A percentile compares a stretch with the other conserved stretches of the same genome.
These are phyloP conservation scores for Paramecium bursaria DNA, from an alignment of 73 alveolate genomes.

Conservation along the genomic window DNA sequence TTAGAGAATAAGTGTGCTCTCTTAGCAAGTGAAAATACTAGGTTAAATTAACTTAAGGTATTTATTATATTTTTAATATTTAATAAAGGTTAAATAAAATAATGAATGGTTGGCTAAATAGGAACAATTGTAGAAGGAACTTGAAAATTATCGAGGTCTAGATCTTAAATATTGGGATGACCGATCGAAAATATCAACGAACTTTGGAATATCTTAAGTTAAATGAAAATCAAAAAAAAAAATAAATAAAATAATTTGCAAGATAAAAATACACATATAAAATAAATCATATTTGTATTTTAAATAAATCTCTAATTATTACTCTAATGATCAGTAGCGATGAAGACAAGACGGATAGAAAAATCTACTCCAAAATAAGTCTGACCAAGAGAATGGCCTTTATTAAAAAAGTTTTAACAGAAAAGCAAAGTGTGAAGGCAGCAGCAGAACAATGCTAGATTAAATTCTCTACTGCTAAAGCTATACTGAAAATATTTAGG, in stretches of 20 bases:
- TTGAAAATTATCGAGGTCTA: slow-evolving; percentile 23
- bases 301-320: no score
- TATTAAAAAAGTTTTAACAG: slow-evolving; percentile 3
- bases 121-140: slow-evolving; percentile 15
- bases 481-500: slow-evolving; percentile 57
- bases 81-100: slow-evolving; percentile 11
- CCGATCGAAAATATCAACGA: slow-evolving; percentile 20
- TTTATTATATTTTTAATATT: neutral
- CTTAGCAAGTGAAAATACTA: slow-evolving; percentile 23
- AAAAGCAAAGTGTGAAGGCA: slow-evolving; percentile 11
- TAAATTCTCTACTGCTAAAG: slow-evolving; percentile 71
- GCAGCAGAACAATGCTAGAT: slow-evolving; percentile 68
- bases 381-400: slow-evolving; percentile 3
- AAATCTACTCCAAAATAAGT: no score
- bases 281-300: no score
- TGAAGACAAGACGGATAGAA: no score
- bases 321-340: no score
- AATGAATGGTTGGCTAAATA: slow-evolving; percentile 27
- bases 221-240: no score
- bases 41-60: slow-evolving; percentile 32
- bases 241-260: no score
- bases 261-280: no score
- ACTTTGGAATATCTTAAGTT: no score
- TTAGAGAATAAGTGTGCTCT: slow-evolving; percentile 35
- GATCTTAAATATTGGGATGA: slow-evolving; percentile 52